Percentiles rank a stretch among this genome's conserved stretches.
These are phyloP conservation scores for Pleurotus eryngii DNA, from an alignment of 768 basidiomycete species.

Conservation along the genomic window DNA sequence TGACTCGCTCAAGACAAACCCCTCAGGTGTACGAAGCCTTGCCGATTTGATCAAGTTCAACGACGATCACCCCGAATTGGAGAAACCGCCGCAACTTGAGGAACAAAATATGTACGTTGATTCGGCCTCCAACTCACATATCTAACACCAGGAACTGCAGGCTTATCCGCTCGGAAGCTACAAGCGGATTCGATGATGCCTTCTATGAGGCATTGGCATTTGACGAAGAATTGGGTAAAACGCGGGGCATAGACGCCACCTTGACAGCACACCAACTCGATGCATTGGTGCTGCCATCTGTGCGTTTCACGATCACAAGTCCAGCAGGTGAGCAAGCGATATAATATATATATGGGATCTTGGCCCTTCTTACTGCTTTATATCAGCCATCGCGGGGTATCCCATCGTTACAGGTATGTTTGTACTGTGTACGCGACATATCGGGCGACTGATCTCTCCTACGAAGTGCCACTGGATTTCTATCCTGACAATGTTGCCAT, in stretches of 20 bases:
- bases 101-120: slow-evolving; percentile 25
- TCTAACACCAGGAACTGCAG: slow-evolving; percentile 15
- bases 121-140: slow-evolving; percentile 18
- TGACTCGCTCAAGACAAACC: slow-evolving; percentile 41
- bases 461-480: slow-evolving; percentile 57
- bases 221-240: slow-evolving; percentile 45
- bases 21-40: slow-evolving; percentile 51
- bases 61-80: slow-evolving; percentile 45
- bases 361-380: background rate
- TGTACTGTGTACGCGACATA: background rate
- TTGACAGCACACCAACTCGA: slow-evolving; percentile 44
- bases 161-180: slow-evolving; percentile 35
- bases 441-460: background rate
- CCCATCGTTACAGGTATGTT: slow-evolving; percentile 59
- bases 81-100: slow-evolving; percentile 36
- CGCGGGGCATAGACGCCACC: slow-evolving; percentile 51
- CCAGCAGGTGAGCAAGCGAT: slow-evolving; percentile 30
- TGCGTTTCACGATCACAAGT: slow-evolving; percentile 29
- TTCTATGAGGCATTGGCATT: slow-evolving; percentile 43
- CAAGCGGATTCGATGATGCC: slow-evolving; percentile 36
- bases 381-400: slow-evolving; percentile 57
- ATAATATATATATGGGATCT: slow-evolving; percentile 11
- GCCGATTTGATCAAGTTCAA: slow-evolving; percentile 61
- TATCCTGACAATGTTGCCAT: slow-evolving; percentile 45
- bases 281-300: slow-evolving; percentile 48